Evolutionary conservation across 345 rosid genomes (phyloP).

Genomic region (Salix koriyanagi): DNA sequence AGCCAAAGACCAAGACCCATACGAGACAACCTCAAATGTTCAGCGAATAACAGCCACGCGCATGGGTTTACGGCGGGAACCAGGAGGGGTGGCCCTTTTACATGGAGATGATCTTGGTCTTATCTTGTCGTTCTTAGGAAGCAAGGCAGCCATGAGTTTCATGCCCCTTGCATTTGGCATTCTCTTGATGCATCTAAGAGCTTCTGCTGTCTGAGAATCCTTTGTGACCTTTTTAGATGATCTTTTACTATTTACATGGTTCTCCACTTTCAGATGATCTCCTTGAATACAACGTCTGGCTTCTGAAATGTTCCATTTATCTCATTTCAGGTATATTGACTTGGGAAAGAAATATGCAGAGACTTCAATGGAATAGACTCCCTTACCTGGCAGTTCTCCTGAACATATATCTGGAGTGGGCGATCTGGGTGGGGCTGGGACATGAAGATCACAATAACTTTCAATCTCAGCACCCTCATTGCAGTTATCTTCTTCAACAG

Average conservation of each 20-base stretch:
- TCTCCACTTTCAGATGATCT: constrained; percentile 30
- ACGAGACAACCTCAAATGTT: not conserved
- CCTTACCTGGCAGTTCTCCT: constrained; percentile 42
- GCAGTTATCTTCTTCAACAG: constrained; percentile 17
- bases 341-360: not conserved
- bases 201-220: constrained; percentile 31
- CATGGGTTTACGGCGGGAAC: constrained; percentile 20
- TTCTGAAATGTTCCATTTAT: constrained; percentile 36
- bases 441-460: constrained; percentile 18
- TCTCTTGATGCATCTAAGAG: constrained; percentile 24
- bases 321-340: not conserved
- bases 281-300: constrained; percentile 4
- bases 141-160: constrained; percentile 34
- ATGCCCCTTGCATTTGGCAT: constrained; percentile 30
- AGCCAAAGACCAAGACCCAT: not conserved
- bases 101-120: constrained; percentile 29
- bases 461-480: constrained; percentile 13
- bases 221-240: constrained; percentile 8
- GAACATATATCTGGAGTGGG: constrained; percentile 22
- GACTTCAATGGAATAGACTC: not conserved
- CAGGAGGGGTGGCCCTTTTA: constrained; percentile 33
- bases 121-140: constrained; percentile 24
- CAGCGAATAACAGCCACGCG: constrained; percentile 9
- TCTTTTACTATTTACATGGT: constrained; percentile 15
- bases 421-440: constrained; percentile 25